Evolutionary conservation across 805 yeast species (phyloP), one percentile per base, ranked within the genome.

Genomic region (Yamadazyma scolyti): DNA sequence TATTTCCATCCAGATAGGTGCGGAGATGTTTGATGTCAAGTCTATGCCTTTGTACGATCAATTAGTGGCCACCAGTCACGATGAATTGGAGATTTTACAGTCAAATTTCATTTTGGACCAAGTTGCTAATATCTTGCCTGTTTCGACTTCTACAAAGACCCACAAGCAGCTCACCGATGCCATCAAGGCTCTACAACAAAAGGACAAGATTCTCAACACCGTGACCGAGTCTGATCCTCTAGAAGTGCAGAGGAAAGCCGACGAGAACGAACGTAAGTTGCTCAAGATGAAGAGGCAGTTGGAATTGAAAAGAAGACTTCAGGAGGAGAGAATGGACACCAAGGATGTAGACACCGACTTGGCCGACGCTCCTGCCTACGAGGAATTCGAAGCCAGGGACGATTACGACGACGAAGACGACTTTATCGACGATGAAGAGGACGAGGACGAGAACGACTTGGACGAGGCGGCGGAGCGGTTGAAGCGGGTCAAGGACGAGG

Each of bases 141-240:
- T 96, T 0, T 87, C 97, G 0, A 86, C 94, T n/a, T 71, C 75
- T 26, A 86, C 97, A 2, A 73, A 75, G 31, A 82, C 95, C 3
- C 97, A 90, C 56, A 71, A 75, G 45, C 76, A 79, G 50, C 70
- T 93, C 42, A 86, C 96, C 2, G 73, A 73, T 39, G 85, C 87
- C 2, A 76, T 82, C 24, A 69, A 72, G 38, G 61, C 61, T 28
- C 67, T 65, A 32, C 69, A 72, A 52, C 62, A 56, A 44, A 58
- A 64, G 40, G 73, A 65, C 39, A 61, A 67, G 43, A 73, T 72
- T 44, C 67, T 73, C 44, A 71, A 69, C 44, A 67, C 77, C 1
- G 64, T 74, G 23, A 73, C 77, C 11, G 69, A 73, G 4, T 61
- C 70, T 33, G 94, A 84, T 59, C 94, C 93, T 1, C 77, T 79